phyloP scores from a whole-genome alignment of 1,284 basidiomycete genomes.

The Tranzscheliella williamsii region DNA sequence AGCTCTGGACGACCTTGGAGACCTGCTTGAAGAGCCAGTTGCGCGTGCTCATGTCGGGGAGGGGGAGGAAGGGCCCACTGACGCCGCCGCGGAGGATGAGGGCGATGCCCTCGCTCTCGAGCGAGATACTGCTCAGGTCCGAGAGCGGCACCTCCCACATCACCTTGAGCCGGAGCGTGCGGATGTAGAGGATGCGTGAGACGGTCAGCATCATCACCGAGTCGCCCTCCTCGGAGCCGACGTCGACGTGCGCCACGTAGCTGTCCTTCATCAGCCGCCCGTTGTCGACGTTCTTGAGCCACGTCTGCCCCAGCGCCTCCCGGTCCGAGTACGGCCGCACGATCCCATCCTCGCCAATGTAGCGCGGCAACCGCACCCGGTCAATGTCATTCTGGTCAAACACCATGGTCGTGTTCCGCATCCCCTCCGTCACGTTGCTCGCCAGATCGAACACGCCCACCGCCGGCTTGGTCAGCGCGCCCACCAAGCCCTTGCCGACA shows the following conservation, averaged over 20 bases:
- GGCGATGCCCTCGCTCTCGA: slow-evolving; percentile 56
- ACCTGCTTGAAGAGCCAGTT: slow-evolving; percentile 68
- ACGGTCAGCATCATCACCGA: slow-evolving; percentile 56
- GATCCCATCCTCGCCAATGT: slow-evolving; percentile 67
- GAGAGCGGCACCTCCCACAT: slow-evolving; percentile 91
- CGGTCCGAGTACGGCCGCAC: slow-evolving; percentile 71
- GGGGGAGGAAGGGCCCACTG: slow-evolving; percentile 66
- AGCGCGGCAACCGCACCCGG: slow-evolving; percentile 83
- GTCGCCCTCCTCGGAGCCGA: slow-evolving; percentile 65
- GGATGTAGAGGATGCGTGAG: slow-evolving; percentile 71
- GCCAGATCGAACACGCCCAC: slow-evolving; percentile 96
- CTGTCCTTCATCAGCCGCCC: slow-evolving; percentile 80
- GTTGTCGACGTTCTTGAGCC: slow-evolving; percentile 88
- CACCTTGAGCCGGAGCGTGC: slow-evolving; percentile 79
- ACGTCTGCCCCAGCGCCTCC: slow-evolving; percentile 91
- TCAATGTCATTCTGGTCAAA: slow-evolving; percentile 92
- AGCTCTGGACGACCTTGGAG: slow-evolving; percentile 53
- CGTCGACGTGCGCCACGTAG: slow-evolving; percentile 78
- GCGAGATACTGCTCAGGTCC: slow-evolving; percentile 80
- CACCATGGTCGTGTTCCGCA: slow-evolving; percentile 93
- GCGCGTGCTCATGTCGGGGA: slow-evolving; percentile 65
- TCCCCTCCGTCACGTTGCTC: slow-evolving; percentile 91
- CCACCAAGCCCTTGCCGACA: slow-evolving; percentile 92
- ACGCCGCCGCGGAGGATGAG: slow-evolving; percentile 70
- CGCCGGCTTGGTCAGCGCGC: slow-evolving; percentile 92